phyloP scores from a whole-genome alignment of 176 grass and related monocot genomes.

The Raddia guianensis region DNA sequence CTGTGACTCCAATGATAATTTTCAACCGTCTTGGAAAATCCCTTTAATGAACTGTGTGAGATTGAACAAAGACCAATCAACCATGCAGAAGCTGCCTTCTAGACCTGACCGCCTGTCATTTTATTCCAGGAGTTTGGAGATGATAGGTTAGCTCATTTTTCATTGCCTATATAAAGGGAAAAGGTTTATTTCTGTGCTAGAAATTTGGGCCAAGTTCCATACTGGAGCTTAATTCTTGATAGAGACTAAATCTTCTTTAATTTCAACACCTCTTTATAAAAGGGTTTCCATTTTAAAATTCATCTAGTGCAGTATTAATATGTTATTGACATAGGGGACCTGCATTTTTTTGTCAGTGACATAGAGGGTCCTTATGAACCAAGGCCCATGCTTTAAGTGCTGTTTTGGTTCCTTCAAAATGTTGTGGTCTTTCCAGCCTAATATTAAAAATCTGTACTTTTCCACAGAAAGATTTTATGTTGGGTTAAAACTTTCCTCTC shows the following conservation, averaged over 20 bases:
- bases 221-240: neutral
- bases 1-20: conserved; percentile 56
- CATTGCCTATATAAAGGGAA: conserved; percentile 26
- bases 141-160: conserved; percentile 71
- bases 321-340: neutral
- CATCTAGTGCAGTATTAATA: neutral
- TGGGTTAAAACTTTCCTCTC: neutral
- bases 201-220: conserved; percentile 37
- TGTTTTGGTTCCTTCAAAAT: neutral
- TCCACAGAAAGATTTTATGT: neutral
- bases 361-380: neutral
- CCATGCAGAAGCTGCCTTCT: conserved; percentile 67
- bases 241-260: neutral
- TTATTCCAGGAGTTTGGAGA: conserved; percentile 89
- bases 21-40: conserved; percentile 70
- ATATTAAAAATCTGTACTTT: neutral
- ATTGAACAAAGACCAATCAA: conserved; percentile 48
- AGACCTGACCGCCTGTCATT: conserved; percentile 69
- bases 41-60: conserved; percentile 82
- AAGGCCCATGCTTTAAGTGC: neutral
- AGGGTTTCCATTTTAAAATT: neutral
- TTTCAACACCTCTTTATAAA: neutral
- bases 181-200: neutral
- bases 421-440: neutral
- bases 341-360: neutral